Base-by-base conservation (phyloP, 352 stramenopile genomes). In the Pythium rishiriense region DNA sequence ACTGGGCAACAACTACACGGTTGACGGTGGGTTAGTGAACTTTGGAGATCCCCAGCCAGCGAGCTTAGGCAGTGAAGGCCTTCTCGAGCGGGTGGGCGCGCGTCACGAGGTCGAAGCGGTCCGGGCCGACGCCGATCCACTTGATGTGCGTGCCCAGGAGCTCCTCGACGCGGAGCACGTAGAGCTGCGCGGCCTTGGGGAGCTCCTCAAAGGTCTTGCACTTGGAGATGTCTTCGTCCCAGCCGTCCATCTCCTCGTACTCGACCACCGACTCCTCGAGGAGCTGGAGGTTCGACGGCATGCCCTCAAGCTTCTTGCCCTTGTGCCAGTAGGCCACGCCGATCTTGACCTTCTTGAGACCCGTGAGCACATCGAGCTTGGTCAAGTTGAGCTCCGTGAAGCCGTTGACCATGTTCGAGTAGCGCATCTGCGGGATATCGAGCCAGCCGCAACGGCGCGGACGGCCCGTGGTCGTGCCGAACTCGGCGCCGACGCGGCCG, bases 281-380 rank as follows among this genome's bases (percentile, higher is more conserved):
- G 58, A 96, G 62, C 70, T 97, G 88, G 48, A 99, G 79, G 77
- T 94, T 97, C 26, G 94, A 97, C 46, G 96, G 96, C 94, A 99
- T 99, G 29, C 87, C 90, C 15, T 88, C 81, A 25, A 99, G 73
- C 71, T 97, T 96, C 79, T 97, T 91, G 71, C 93, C 96, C 49
- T 98, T 88, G 85, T 97, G 81, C 79, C 90, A 97, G 88, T 99
- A 99, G 4, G 90, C 88, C 46, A 97, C 91, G 58, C 93, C 97
- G 72, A 99, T 93, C 79, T 99, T 97, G 58, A 98, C 85, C 67
- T 96, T 90, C 51, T 97, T 74, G 26, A 99, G 76, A n/a, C 97
- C 97, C 33, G 97, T 99, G 50, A 99, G 83, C 46, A 99, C 97
- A 79, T 99, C 98, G 46, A 99, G 76, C 83, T 99, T 99, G 69